Conservation (phyloP, 1,139 yeast species). For the Kodamaea fungicola region DNA sequence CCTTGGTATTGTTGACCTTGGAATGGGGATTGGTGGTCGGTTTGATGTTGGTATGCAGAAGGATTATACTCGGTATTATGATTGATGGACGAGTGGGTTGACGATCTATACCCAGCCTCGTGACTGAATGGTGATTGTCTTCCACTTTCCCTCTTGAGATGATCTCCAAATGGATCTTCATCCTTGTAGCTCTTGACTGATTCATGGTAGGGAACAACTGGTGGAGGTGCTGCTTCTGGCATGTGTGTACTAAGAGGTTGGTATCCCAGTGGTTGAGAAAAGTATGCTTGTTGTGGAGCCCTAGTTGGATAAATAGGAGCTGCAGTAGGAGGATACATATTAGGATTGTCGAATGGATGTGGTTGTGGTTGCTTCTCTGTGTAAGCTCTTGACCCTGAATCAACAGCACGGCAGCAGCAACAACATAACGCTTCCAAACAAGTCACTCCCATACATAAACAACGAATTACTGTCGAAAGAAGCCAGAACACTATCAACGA, state of each 20-base stretch:
- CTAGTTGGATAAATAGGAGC: constrained; percentile 17
- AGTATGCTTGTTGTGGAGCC: constrained; percentile 15
- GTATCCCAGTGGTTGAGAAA: constrained; percentile 14
- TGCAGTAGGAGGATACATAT: constrained; percentile 34
- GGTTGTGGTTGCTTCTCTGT: constrained; percentile 14
- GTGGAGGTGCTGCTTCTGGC: constrained; percentile 2
- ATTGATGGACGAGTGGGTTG: no score
- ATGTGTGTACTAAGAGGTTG: constrained; percentile 10
- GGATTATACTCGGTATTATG: no score
- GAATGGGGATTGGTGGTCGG: no score
- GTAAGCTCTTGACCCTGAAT: constrained; percentile 11
- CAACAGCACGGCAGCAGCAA: constrained; percentile 39
- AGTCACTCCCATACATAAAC: constrained; percentile 43
- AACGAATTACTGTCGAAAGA: constrained; percentile 37
- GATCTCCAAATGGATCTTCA: constrained; percentile 13
- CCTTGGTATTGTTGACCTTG: no score
- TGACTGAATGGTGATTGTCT: no score
- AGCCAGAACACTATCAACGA: constrained; percentile 43
- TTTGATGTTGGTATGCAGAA: no score
- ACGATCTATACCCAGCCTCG: no score
- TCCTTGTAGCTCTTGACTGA: constrained; percentile 7
- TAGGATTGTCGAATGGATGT: constrained; percentile 29
- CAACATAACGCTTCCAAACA: constrained; percentile 46
- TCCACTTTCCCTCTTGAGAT: not conserved
- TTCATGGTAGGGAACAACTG: constrained; percentile 3